Percentiles rank a stretch among this genome's conserved stretches.
Evolutionary conservation across 176 grass and related monocot species (phyloP).

Genomic region (Paspalum vaginatum): DNA sequence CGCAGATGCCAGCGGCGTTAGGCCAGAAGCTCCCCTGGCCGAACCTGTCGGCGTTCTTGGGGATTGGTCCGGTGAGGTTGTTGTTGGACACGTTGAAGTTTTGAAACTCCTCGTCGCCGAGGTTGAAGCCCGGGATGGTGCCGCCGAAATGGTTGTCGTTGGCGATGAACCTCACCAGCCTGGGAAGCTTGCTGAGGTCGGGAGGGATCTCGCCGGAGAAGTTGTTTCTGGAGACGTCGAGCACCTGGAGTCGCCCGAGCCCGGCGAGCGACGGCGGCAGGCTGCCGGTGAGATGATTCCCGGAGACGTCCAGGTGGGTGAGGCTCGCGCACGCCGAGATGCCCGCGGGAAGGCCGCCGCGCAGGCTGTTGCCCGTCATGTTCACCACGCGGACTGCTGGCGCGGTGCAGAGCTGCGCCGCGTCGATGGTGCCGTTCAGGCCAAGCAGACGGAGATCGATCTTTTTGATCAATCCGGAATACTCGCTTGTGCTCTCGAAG

Average conservation of each 20-base stretch:
- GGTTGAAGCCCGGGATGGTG: slow-evolving; percentile 51
- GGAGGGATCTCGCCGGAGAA: slow-evolving; percentile 56
- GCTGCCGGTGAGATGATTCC: slow-evolving; percentile 45
- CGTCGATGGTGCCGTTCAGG: slow-evolving; percentile 50
- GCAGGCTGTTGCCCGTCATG: slow-evolving; percentile 36
- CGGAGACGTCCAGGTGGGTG: slow-evolving; percentile 21
- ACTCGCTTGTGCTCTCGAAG: not conserved
- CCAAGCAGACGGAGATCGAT: not conserved
- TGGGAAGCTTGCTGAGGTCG: not conserved
- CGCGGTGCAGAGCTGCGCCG: slow-evolving; percentile 43
- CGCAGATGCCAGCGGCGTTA: slow-evolving; percentile 56
- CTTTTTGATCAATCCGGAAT: not conserved
- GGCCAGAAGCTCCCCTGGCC: not conserved
- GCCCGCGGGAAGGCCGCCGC: slow-evolving; percentile 31
- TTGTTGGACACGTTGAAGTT: slow-evolving; percentile 52
- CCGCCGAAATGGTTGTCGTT: slow-evolving; percentile 54
- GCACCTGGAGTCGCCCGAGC: not conserved
- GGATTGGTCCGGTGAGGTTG: slow-evolving; percentile 49
- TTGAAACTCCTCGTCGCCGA: not conserved
- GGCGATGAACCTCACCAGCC: not conserved
- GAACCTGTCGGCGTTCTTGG: not conserved
- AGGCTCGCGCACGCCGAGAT: slow-evolving; percentile 34
- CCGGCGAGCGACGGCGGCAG: slow-evolving; percentile 39
- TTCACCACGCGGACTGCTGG: slow-evolving; percentile 7
- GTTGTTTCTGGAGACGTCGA: slow-evolving; percentile 47